Evolutionary conservation across 1,284 basidiomycete species (phyloP), one percentile per base, ranked within the genome.

Genomic region (Naganishia liquefaciens): DNA sequence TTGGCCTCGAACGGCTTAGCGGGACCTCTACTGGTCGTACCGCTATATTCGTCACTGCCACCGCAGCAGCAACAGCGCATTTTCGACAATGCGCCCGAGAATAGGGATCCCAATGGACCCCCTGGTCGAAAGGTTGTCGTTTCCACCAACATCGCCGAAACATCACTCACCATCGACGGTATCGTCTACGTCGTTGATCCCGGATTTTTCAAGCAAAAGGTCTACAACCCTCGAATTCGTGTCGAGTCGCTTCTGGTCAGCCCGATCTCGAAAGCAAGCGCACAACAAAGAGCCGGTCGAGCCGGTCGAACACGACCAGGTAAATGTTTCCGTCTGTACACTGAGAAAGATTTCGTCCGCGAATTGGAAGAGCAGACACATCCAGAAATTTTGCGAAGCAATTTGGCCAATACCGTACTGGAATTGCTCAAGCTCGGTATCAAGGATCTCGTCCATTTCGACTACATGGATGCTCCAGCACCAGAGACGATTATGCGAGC

Each of bases 101-200:
- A 90, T 0, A 81, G 83, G 5, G 82, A 79, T 0, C 77, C 84
- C 0, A 86, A 83, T 64, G 89, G 91, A 1, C 88, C 91, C 0
- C 87, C 90, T 0, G 93, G 94, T 0, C 86, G 95, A 68, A 99
- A 99, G 79, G 86, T 98, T 37, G 91, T 99, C 54, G 82, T 99
- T 0, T 92, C 93, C 15, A 99, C 96, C 40, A 99, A 99, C 79
- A 95, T 99, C 68, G 96, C 96, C 9, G 95, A 99, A 80, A 99
- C 96, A 0, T 96, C 93, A 11, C 81, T 99, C 42, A 99, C 95
- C 1, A 98, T 99, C 68, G 95, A 98, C 72, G 96, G 95, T 27
- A 98, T 99, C 74, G 93, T 99, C 15, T 99, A 98, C 75, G 95
- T 99, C 64, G 93, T 99, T 50, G 95, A 99, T 76, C 93, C 96